Percentiles rank a stretch among this genome's conserved stretches.
These are phyloP conservation scores for Rhododendron ovatum DNA, from an alignment of 148 eudicot genomes.

Conservation along the genomic window DNA sequence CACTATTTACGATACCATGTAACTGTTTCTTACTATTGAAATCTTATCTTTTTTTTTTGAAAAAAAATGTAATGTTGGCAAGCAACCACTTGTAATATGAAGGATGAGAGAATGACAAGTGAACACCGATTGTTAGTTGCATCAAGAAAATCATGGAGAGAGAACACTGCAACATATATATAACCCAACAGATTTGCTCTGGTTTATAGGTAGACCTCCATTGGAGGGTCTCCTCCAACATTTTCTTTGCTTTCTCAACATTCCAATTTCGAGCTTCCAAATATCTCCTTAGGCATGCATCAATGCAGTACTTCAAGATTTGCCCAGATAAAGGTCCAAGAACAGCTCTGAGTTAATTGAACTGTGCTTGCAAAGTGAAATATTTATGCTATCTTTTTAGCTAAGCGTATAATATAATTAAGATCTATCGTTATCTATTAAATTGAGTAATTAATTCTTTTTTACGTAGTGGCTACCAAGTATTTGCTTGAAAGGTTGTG, in stretches of 20 bases:
- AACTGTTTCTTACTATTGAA: neutral
- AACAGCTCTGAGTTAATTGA: constrained; percentile 56
- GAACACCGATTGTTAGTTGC: neutral
- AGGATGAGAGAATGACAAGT: neutral
- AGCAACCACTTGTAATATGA: too few relatives aligned
- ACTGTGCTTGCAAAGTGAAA: constrained; percentile 28
- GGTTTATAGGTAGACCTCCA: constrained; percentile 89
- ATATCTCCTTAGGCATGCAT: constrained; percentile 77
- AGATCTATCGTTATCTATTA: neutral
- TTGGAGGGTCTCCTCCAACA: constrained; percentile 76
- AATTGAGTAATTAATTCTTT: neutral
- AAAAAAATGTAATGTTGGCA: too few relatives aligned
- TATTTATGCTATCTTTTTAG: neutral
- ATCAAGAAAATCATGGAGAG: neutral
- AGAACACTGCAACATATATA: neutral
- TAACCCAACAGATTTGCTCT: constrained; percentile 88
- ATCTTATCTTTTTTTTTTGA: too few relatives aligned
- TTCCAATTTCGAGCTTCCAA: constrained; percentile 91
- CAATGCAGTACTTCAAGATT: constrained; percentile 50
- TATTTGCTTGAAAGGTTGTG: neutral
- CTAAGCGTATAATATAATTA: neutral
- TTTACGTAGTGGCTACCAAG: neutral
- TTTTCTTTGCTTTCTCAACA: constrained; percentile 72
- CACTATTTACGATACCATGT: too few relatives aligned
- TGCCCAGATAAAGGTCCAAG: constrained; percentile 67